Evolutionary conservation across 2,329 filamentous ascomycete genomes (phyloP).

Genomic region (Fusarium continuum): DNA sequence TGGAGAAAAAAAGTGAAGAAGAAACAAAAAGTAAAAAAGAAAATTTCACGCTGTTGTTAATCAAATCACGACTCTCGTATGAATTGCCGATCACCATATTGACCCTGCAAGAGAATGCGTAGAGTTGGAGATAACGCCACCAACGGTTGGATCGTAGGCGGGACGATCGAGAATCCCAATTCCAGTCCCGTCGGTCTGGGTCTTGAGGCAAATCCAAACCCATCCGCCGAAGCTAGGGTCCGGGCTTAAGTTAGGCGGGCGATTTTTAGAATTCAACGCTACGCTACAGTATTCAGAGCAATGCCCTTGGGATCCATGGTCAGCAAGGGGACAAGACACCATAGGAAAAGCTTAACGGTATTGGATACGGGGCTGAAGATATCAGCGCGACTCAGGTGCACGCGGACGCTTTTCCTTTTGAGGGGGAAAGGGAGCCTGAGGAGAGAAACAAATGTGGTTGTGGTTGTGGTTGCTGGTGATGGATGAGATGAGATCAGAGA

Average conservation of each 20-base stretch:
- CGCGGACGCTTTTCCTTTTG: background rate
- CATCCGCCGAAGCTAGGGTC: slow-evolving; percentile 1
- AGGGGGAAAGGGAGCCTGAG: background rate
- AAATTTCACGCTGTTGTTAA: too few species aligned
- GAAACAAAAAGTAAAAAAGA: background rate
- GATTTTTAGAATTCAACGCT: slow-evolving; percentile 4
- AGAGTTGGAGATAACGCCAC: slow-evolving; percentile 13
- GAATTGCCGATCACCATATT: background rate
- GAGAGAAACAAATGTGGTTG: background rate
- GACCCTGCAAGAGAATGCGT: background rate
- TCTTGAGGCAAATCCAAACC: slow-evolving; percentile 1
- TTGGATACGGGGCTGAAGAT: background rate
- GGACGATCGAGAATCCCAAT: slow-evolving; percentile 30
- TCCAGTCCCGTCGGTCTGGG: slow-evolving; percentile 17
- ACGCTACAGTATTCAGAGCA: slow-evolving; percentile 5
- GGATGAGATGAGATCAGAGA: slow-evolving; percentile 8
- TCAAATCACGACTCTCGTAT: too few species aligned
- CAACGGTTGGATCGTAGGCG: slow-evolving; percentile 25
- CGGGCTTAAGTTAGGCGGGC: background rate
- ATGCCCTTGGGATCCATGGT: slow-evolving; percentile 1
- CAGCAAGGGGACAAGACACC: background rate
- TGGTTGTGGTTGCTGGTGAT: background rate
- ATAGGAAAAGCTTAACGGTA: background rate
- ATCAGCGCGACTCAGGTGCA: background rate
- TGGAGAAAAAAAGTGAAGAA: background rate